Evolutionary conservation across 2,329 filamentous ascomycete species (phyloP), one percentile per base, ranked within the genome.

Genomic region (Bimuria novae-zelandiae): DNA sequence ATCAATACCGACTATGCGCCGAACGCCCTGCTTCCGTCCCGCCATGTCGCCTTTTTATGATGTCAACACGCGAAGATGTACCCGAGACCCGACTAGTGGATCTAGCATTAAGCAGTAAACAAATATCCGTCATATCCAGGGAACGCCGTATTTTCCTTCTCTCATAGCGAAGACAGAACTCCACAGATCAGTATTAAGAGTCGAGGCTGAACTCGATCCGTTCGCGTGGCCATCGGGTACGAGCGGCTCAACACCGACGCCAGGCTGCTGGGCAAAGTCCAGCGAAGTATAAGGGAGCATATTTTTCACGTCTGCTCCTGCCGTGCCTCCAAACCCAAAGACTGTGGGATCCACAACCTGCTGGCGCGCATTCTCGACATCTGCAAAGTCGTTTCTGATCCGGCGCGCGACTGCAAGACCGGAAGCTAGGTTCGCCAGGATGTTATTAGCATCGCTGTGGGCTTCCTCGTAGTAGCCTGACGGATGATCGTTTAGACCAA

Each of bases 231-330:
- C 3, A 17, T 21, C 33, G 21, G 12, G 36, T 23, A 27, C 19
- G 7, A 21, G 23, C 23, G 32, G 8, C 7, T 29, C 40, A 7
- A 4, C 51, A 3, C 39, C 22, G 16, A 27, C 22, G 2, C 46
- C 42, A n/a, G 35, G 14, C 36, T 62, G 59, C 21, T 56, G 54
- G 27, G 53, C 51, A 36, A 59, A 63, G 43, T 61, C 63, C n/a
- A 63, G 16, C 7, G 53, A 49, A n/a, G 37, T 49, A 22, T 70
- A 70, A 2, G 68, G 68, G 12, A 69, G 60, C 10, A 64, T 23
- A 0, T 67, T 51, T 1, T 46, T 43, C n/a, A 64, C 42, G 17
- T 67, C 56, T 0, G 49, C 17, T 7, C 62, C 60, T 0, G 61
- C n/a, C 7, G 19, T 11, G 23, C 21, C 32, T 27, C 19, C 49